Percentiles rank a stretch among this genome's conserved stretches.
Conservation (phyloP, 2,329 filamentous ascomycete genomes). For the Colletotrichum noveboracense region DNA sequence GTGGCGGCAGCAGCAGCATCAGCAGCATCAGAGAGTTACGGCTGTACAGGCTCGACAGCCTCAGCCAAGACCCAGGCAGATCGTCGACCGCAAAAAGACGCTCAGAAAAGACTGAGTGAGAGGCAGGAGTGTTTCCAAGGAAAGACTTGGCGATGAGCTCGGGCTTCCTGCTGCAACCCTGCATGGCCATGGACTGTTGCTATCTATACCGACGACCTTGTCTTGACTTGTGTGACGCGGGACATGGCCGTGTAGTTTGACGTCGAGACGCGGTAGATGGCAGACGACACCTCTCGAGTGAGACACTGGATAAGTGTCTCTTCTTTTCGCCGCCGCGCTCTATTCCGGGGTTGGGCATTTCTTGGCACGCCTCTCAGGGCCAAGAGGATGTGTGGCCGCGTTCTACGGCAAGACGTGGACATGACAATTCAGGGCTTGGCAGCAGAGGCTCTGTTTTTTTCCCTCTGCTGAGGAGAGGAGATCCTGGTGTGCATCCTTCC, state of each 20-base stretch:
- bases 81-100: neutral
- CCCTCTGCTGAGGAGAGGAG: neutral
- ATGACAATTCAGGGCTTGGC: constrained; percentile 20
- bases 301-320: neutral
- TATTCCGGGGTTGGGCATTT: constrained; percentile 4
- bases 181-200: neutral
- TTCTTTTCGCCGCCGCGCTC: constrained; percentile 1
- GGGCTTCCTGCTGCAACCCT: neutral
- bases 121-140: constrained; percentile 10
- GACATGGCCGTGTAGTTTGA: neutral
- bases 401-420: constrained; percentile 16
- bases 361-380: constrained; percentile 7
- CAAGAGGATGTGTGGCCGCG: neutral
- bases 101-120: neutral
- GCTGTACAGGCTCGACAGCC: neutral
- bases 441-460: neutral
- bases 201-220: neutral
- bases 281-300: neutral
- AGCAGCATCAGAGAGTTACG: neutral
- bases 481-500: neutral
- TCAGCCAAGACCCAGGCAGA: constrained; percentile 9
- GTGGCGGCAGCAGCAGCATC: neutral
- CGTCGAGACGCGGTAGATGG: neutral
- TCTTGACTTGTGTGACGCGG: neutral
- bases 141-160: constrained; percentile 11